A percentile compares a stretch with the other conserved stretches of the same genome.
Conservation (phyloP, 805 yeast genomes). For the Candida nanaspora region DNA sequence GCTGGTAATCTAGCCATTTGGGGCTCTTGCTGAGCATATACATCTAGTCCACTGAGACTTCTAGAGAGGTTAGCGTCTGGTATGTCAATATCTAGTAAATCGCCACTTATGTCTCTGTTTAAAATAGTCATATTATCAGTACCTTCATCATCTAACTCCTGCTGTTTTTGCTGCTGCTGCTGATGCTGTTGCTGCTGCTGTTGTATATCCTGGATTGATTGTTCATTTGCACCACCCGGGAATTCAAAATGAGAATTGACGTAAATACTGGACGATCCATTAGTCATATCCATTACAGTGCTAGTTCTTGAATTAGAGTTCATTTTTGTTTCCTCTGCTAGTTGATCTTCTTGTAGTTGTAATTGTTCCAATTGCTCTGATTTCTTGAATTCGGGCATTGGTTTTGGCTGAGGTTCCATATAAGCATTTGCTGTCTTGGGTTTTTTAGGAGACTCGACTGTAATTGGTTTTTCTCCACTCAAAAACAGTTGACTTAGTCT, state of each 20-base stretch:
- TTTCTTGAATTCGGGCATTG: too few species aligned
- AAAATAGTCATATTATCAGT: neutral
- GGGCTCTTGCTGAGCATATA: neutral
- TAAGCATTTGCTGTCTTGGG: neutral
- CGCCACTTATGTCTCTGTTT: constrained; percentile 1
- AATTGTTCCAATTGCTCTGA: too few species aligned
- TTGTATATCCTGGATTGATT: neutral
- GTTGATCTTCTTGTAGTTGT: too few species aligned
- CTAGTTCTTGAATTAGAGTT: neutral
- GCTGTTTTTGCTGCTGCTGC: neutral
- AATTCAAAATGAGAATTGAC: constrained; percentile 27
- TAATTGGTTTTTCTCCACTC: constrained; percentile 1
- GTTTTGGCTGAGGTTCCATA: neutral
- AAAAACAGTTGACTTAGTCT: constrained; percentile 4
- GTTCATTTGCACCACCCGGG: constrained; percentile 11
- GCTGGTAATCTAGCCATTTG: neutral
- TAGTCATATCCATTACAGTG: neutral
- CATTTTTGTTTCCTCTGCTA: too few species aligned
- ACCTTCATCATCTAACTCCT: neutral
- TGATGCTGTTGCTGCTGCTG: neutral
- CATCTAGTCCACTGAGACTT: neutral
- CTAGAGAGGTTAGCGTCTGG: neutral
- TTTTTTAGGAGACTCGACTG: neutral
- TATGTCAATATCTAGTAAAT: neutral
- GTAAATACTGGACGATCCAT: constrained; percentile 15